Conservation (phyloP, 768 basidiomycete species). For the Pleurotus djamor region DNA sequence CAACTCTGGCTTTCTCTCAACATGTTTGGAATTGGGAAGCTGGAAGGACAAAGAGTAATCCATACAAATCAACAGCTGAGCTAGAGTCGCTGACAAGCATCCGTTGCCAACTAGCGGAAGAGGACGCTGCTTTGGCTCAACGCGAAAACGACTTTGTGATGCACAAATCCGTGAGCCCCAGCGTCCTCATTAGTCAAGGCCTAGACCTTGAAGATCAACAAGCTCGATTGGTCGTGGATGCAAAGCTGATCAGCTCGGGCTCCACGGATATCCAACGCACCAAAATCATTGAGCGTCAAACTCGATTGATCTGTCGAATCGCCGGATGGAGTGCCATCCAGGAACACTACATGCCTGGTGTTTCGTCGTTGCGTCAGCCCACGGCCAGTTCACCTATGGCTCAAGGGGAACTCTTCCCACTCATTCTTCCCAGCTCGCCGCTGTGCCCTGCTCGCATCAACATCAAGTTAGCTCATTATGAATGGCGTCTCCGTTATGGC, state of each 20-base stretch:
- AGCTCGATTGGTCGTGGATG: not conserved
- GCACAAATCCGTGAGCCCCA: not conserved
- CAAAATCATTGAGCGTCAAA: not conserved
- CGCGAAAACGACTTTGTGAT: not conserved
- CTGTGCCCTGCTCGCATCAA: too few relatives aligned
- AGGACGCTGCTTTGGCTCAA: not conserved
- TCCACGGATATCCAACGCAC: constrained; percentile 6
- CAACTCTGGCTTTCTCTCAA: not conserved
- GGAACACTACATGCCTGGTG: constrained; percentile 14
- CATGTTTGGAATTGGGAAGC: constrained; percentile 9
- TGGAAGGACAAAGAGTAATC: constrained; percentile 8
- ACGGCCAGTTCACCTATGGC: not conserved
- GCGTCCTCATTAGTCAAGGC: not conserved
- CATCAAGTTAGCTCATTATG: not conserved
- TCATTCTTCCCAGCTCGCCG: not conserved
- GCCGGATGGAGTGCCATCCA: constrained; percentile 13
- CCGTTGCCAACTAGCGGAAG: too few relatives aligned
- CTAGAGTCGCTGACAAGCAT: too few relatives aligned
- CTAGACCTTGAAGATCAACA: not conserved
- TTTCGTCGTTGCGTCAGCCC: not conserved
- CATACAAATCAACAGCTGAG: not conserved
- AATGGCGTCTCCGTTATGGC: constrained; percentile 3
- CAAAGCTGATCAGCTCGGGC: not conserved
- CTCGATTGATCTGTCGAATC: constrained; percentile 16
- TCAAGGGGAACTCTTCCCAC: not conserved